Conservation (phyloP, 2,329 filamentous ascomycete species). For the Xylariaceae sp. region DNA sequence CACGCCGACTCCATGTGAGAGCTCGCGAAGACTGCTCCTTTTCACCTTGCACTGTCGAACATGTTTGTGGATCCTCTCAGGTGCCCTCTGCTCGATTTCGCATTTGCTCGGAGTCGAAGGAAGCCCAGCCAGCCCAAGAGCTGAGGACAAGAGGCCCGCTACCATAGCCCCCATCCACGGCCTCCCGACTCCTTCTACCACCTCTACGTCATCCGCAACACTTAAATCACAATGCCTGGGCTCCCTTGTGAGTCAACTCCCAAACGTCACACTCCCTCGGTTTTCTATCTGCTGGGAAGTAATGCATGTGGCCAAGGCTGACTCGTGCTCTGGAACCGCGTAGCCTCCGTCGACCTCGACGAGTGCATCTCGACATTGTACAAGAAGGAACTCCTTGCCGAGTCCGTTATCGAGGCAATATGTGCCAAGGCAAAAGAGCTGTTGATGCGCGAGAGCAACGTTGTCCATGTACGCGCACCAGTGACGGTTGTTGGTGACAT, state of each 20-base stretch:
- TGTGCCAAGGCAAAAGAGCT: slow-evolving; percentile 99
- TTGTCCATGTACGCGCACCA: slow-evolving; percentile 92
- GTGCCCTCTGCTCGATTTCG: slow-evolving; percentile 31
- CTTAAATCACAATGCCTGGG: slow-evolving; percentile 46
- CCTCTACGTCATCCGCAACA: background rate
- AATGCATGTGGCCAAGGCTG: slow-evolving; percentile 4
- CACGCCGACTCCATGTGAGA: slow-evolving; percentile 29
- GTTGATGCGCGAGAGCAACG: slow-evolving; percentile 99
- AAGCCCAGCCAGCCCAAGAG: slow-evolving; percentile 21
- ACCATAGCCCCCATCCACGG: slow-evolving; percentile 9
- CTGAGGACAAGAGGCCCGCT: slow-evolving; percentile 4
- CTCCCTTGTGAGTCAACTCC: slow-evolving; percentile 49
- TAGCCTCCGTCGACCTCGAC: slow-evolving; percentile 95
- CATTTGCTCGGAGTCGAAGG: slow-evolving; percentile 33
- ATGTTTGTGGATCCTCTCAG: slow-evolving; percentile 34
- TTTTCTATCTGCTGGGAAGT: background rate
- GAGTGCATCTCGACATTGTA: slow-evolving; percentile 97
- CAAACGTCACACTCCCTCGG: background rate
- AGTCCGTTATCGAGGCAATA: slow-evolving; percentile 98
- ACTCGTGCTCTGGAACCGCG: slow-evolving; percentile 7
- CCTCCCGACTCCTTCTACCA: background rate
- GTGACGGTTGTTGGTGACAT: slow-evolving; percentile 98
- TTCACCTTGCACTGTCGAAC: slow-evolving; percentile 24
- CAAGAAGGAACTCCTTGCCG: slow-evolving; percentile 93
- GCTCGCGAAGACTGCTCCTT: slow-evolving; percentile 18